A percentile compares a stretch with the other conserved stretches of the same genome.
These are phyloP conservation scores for Penicillium dipodomyicola DNA, from an alignment of 495 filamentous ascomycete species.

Conservation along the genomic window DNA sequence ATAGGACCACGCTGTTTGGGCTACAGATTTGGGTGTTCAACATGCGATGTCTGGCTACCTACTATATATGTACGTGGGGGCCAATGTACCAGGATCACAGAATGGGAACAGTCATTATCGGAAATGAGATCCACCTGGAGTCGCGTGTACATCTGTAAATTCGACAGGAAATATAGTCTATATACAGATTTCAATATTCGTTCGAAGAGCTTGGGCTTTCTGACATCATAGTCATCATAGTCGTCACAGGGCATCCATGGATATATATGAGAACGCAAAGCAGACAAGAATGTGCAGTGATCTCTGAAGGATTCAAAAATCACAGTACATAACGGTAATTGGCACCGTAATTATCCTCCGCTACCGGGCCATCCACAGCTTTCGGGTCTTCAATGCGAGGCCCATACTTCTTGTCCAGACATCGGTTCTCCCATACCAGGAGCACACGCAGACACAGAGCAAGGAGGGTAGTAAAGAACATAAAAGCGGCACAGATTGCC, in stretches of 20 bases:
- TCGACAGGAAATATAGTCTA: neutral
- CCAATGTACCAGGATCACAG: neutral
- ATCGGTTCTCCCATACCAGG: conserved; percentile 61
- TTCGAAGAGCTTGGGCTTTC: neutral
- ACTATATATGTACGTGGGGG: neutral
- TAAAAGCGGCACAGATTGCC: conserved; percentile 67
- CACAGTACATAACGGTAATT: conserved; percentile 48
- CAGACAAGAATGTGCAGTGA: neutral
- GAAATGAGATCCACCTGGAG: neutral
- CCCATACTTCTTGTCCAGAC: conserved; percentile 53
- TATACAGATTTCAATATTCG: neutral
- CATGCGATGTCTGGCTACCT: neutral
- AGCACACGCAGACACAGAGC: conserved; percentile 54
- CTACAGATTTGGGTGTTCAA: no score
- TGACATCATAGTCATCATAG: neutral
- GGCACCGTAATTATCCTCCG: conserved; percentile 53
- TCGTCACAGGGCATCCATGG: neutral
- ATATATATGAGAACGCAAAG: neutral
- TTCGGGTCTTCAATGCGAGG: conserved; percentile 24
- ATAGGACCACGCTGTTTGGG: no score
- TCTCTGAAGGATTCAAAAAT: neutral
- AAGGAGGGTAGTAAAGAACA: conserved; percentile 63
- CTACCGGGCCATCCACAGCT: conserved; percentile 22
- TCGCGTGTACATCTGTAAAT: neutral
- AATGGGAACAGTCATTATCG: neutral